Evolutionary conservation across 768 basidiomycete genomes (phyloP).

Genomic region (Boletus huronensis): DNA sequence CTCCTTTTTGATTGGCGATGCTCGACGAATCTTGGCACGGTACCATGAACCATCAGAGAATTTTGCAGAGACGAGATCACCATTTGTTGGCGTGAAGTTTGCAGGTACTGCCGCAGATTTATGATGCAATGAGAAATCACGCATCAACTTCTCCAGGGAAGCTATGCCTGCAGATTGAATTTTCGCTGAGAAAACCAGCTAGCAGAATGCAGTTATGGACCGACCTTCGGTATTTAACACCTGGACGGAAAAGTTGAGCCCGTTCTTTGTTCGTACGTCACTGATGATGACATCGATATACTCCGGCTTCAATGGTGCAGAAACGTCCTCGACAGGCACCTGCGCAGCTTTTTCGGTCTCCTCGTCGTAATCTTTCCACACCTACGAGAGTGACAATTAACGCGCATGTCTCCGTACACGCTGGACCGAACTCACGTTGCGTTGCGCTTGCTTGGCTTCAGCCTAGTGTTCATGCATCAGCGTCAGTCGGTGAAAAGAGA

Average conservation of each 20-base stretch:
- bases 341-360: conserved; percentile 58
- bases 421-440: conserved; percentile 56
- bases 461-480: conserved; percentile 40
- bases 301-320: conserved; percentile 67
- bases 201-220: conserved; percentile 9
- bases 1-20: conserved; percentile 88
- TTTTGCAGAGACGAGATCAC: conserved; percentile 91
- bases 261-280: conserved; percentile 70
- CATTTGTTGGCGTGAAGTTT: conserved; percentile 76
- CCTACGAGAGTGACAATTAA: conserved; percentile 40
- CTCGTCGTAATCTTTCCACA: conserved; percentile 85
- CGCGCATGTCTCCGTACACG: neutral
- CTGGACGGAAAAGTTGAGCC: conserved; percentile 89
- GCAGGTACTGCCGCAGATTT: conserved; percentile 57
- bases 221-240: conserved; percentile 86
- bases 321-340: conserved; percentile 41
- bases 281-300: conserved; percentile 93
- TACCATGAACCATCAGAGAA: conserved; percentile 97
- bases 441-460: conserved; percentile 76
- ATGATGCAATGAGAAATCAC: conserved; percentile 87
- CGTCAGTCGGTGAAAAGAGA: conserved; percentile 2
- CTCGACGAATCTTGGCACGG: conserved; percentile 83
- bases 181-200: neutral
- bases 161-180: conserved; percentile 64
- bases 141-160: conserved; percentile 90